A percentile compares a stretch with the other conserved stretches of the same genome.
Conservation (phyloP, 139 green algal species). For the Picochlorum sp. region DNA sequence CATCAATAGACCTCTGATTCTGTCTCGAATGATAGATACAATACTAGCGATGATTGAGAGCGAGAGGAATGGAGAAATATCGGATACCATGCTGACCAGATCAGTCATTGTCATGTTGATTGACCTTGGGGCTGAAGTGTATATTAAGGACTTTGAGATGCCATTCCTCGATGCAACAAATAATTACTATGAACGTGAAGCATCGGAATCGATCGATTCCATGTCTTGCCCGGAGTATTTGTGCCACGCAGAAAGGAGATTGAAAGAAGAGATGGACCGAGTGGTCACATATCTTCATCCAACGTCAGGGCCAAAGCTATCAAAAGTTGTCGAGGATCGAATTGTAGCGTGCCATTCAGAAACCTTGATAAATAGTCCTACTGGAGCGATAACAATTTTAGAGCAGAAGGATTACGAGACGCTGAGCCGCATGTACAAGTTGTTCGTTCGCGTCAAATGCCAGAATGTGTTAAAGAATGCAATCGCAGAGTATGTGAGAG, state of each 20-base stretch:
- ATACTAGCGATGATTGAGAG: constrained; percentile 57
- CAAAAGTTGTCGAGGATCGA: constrained; percentile 72
- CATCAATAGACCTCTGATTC: constrained; percentile 61
- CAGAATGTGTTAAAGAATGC: constrained; percentile 38
- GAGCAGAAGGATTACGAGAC: constrained; percentile 69
- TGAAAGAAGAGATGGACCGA: constrained; percentile 83
- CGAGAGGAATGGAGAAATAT: constrained; percentile 79
- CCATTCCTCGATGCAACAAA: constrained; percentile 71
- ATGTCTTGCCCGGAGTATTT: constrained; percentile 88
- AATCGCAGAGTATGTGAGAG: constrained; percentile 53
- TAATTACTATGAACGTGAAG: constrained; percentile 85
- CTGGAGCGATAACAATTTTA: constrained; percentile 75
- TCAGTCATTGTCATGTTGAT: constrained; percentile 81
- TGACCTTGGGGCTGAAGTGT: constrained; percentile 79
- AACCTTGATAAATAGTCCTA: constrained; percentile 79
- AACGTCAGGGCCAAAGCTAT: constrained; percentile 57
- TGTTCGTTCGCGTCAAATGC: constrained; percentile 67
- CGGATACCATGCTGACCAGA: constrained; percentile 71
- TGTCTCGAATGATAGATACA: constrained; percentile 55
- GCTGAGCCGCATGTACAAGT: constrained; percentile 80
- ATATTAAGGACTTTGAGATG: constrained; percentile 86
- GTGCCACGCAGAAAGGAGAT: constrained; percentile 59
- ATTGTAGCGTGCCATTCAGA: constrained; percentile 77
- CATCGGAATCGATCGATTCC: constrained; percentile 59
- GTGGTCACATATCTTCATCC: constrained; percentile 76